phyloP scores from a whole-genome alignment of 1,284 basidiomycete genomes.

The Cutaneotrichosporon cutaneum region DNA sequence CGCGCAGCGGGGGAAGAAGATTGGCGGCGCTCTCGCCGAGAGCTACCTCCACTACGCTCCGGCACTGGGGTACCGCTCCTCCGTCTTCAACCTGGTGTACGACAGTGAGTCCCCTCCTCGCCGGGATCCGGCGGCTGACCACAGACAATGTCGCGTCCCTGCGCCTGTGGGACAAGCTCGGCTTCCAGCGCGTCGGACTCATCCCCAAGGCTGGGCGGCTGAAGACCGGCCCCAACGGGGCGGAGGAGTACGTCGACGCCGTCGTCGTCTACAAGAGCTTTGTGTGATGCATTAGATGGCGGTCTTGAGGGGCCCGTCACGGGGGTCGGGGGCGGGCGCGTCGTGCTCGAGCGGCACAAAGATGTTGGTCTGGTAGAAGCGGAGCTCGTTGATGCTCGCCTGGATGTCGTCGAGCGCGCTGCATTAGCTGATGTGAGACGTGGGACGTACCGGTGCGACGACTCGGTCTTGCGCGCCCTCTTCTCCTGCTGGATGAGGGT shows the following conservation, averaged over 20 bases:
- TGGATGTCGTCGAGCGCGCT: constrained; percentile 57
- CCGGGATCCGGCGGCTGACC: constrained; percentile 4
- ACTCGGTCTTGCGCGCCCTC: constrained; percentile 34
- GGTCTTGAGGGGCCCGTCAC: constrained; percentile 28
- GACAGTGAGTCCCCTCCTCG: constrained; percentile 61
- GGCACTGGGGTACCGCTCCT: constrained; percentile 68
- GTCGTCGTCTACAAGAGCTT: constrained; percentile 83
- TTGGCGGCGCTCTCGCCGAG: constrained; percentile 71
- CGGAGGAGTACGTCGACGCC: constrained; percentile 86
- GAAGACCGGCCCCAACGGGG: constrained; percentile 60
- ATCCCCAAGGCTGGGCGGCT: constrained; percentile 83
- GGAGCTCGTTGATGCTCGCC: constrained; percentile 54
- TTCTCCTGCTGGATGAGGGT: constrained; percentile 31
- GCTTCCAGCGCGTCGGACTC: constrained; percentile 75
- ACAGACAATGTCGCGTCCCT: constrained; percentile 56
- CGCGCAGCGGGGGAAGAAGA: constrained; percentile 64
- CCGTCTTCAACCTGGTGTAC: constrained; percentile 93
- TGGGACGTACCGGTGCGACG: constrained; percentile 48
- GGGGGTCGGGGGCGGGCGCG: background rate
- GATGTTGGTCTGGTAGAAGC: constrained; percentile 51
- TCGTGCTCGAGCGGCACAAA: constrained; percentile 45
- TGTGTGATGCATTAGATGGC: constrained; percentile 36
- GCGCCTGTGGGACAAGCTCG: constrained; percentile 81
- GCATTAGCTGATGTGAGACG: background rate
- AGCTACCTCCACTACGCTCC: constrained; percentile 83